Evolutionary conservation across 2,329 filamentous ascomycete genomes (phyloP).

Genomic region (Sporothrix pallida): DNA sequence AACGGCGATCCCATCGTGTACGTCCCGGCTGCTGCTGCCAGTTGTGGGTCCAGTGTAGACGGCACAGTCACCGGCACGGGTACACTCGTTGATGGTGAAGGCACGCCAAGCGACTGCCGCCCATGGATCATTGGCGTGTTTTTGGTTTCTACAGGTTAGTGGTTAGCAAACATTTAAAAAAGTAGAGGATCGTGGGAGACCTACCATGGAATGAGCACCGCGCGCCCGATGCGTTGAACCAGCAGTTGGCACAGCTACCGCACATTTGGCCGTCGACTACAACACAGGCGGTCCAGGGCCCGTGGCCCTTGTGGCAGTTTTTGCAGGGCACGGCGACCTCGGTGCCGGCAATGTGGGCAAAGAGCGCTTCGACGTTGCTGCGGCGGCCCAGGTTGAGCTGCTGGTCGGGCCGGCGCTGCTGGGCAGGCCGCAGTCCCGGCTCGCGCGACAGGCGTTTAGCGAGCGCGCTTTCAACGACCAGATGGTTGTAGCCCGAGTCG

Average conservation of each 20-base stretch:
- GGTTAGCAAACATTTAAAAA: background rate
- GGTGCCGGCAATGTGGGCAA: conserved; percentile 62
- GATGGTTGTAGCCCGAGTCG: conserved; percentile 53
- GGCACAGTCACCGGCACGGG: background rate
- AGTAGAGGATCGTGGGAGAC: conserved; percentile 38
- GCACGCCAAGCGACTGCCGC: conserved; percentile 40
- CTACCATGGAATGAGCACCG: conserved; percentile 66
- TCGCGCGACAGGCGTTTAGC: conserved; percentile 60
- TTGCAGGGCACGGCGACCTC: conserved; percentile 58
- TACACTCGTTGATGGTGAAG: background rate
- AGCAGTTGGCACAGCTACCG: conserved; percentile 67
- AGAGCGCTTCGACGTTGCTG: conserved; percentile 65
- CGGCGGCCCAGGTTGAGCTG: conserved; percentile 61
- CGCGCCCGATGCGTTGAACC: conserved; percentile 66
- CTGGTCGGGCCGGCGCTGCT: conserved; percentile 61
- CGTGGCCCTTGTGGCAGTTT: conserved; percentile 65
- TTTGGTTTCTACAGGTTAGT: conserved; percentile 32
- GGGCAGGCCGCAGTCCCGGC: conserved; percentile 55
- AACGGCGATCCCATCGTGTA: conserved; percentile 17
- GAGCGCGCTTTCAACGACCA: conserved; percentile 60
- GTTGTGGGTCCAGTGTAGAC: conserved; percentile 27
- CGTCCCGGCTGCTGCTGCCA: conserved; percentile 32
- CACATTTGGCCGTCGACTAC: conserved; percentile 66
- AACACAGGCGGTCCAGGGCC: conserved; percentile 64
- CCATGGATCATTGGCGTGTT: conserved; percentile 39